phyloP scores from a whole-genome alignment of 176 grass and related monocot species.

The Elymus sibiricus region DNA sequence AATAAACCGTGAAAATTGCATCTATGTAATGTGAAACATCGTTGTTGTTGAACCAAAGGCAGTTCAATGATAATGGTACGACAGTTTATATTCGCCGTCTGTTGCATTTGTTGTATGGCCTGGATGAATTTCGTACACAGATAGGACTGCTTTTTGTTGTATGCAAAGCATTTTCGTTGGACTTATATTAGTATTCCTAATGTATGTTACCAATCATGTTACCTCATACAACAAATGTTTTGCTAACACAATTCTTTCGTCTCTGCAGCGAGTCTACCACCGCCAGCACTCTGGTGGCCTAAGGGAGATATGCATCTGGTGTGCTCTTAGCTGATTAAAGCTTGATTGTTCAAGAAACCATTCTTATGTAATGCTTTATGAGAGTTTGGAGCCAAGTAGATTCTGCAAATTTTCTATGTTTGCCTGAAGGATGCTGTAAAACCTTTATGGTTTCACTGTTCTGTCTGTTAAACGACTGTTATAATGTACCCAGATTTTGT shows the following conservation, averaged over 20 bases:
- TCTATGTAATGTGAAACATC: background rate
- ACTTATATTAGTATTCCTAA: background rate
- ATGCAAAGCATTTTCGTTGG: no score
- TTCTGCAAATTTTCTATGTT: constrained; percentile 6
- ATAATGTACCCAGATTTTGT: constrained; percentile 39
- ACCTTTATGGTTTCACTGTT: constrained; percentile 15
- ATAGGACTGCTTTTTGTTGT: no score
- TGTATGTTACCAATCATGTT: background rate
- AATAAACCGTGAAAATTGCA: background rate
- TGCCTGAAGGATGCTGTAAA: constrained; percentile 25
- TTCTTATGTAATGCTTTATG: constrained; percentile 28
- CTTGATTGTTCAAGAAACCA: background rate
- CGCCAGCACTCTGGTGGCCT: constrained; percentile 72
- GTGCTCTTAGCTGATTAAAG: constrained; percentile 15
- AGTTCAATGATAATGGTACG: background rate
- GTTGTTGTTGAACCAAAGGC: background rate
- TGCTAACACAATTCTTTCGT: constrained; percentile 2
- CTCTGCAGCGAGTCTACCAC: constrained; percentile 59
- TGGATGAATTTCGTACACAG: no score
- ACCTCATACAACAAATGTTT: background rate
- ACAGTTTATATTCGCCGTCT: no score
- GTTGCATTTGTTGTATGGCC: no score
- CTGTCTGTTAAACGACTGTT: constrained; percentile 18
- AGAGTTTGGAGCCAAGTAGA: constrained; percentile 28
- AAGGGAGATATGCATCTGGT: constrained; percentile 17